A percentile compares a stretch with the other conserved stretches of the same genome.
These are phyloP conservation scores for Candida boleticola DNA, from an alignment of 805 yeast genomes.

Conservation along the genomic window DNA sequence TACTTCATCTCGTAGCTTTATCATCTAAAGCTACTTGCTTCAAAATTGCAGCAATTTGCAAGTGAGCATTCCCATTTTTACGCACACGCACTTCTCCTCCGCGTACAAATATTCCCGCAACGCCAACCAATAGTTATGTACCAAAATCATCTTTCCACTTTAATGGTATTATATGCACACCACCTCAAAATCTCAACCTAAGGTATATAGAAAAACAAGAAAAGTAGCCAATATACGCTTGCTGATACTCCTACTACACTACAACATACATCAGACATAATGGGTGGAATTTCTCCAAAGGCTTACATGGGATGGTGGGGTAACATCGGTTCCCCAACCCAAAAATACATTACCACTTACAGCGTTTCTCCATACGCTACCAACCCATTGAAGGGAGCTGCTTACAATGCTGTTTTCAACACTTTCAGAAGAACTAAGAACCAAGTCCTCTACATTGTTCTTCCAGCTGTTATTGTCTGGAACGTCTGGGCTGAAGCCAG, in stretches of 20 bases:
- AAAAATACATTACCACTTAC: constrained; percentile 83
- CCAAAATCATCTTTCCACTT: too few species aligned
- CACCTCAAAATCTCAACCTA: too few species aligned
- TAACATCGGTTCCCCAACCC: constrained; percentile 79
- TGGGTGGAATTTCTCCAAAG: constrained; percentile 72
- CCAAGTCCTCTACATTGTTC: constrained; percentile 72
- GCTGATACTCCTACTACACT: background rate
- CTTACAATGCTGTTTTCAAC: constrained; percentile 87
- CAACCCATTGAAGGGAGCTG: constrained; percentile 83
- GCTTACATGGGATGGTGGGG: constrained; percentile 99
- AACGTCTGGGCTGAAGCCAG: constrained; percentile 83
- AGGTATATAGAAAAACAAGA: too few species aligned
- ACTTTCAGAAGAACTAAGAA: constrained; percentile 88
- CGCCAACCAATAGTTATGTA: background rate
- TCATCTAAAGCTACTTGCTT: too few species aligned
- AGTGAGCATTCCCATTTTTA: too few species aligned
- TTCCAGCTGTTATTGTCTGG: constrained; percentile 83
- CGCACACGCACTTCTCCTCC: too few species aligned
- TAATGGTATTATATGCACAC: background rate
- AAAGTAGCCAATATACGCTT: too few species aligned
- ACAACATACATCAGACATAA: constrained; percentile 15
- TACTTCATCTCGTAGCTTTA: too few species aligned
- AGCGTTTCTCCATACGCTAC: constrained; percentile 93
- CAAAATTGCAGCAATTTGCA: too few species aligned
- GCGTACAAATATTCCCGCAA: too few species aligned